These are phyloP conservation scores for Solanum microdontum DNA, from an alignment of 257 asterid genomes.

Conservation along the genomic window DNA sequence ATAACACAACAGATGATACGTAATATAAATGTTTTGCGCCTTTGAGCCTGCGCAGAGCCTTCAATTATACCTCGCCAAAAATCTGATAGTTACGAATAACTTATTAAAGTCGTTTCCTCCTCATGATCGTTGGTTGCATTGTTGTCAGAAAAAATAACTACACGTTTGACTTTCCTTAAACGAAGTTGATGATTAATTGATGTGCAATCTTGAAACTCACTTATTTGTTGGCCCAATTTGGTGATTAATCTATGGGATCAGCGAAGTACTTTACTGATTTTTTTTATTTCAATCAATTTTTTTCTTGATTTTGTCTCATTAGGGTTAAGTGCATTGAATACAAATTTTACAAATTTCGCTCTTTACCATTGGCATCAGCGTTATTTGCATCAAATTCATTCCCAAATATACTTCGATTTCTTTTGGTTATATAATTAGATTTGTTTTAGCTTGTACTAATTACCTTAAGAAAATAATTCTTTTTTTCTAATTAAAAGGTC, in stretches of 20 bases:
- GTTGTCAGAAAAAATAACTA: background rate
- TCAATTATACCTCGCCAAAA: no score
- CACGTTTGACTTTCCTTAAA: background rate
- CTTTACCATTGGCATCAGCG: background rate
- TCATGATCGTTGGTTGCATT: no score
- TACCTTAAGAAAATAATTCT: background rate
- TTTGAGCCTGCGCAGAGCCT: background rate
- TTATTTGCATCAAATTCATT: background rate
- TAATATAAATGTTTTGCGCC: background rate
- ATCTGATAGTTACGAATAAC: no score
- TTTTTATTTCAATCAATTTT: no score
- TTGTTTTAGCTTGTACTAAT: background rate
- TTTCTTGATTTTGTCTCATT: background rate
- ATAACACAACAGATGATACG: no score
- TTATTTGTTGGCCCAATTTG: background rate
- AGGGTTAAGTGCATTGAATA: background rate
- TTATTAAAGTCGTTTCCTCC: background rate
- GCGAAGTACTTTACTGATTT: background rate
- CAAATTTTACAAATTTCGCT: no score
- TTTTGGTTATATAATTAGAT: background rate
- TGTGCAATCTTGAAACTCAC: background rate
- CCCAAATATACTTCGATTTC: background rate
- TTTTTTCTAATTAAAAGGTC: no score
- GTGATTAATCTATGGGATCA: background rate
- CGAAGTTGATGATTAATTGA: background rate